Percentiles rank a stretch among this genome's conserved stretches.
Evolutionary conservation across 345 rosid species (phyloP).

Genomic region (Citrus cavaleriei): DNA sequence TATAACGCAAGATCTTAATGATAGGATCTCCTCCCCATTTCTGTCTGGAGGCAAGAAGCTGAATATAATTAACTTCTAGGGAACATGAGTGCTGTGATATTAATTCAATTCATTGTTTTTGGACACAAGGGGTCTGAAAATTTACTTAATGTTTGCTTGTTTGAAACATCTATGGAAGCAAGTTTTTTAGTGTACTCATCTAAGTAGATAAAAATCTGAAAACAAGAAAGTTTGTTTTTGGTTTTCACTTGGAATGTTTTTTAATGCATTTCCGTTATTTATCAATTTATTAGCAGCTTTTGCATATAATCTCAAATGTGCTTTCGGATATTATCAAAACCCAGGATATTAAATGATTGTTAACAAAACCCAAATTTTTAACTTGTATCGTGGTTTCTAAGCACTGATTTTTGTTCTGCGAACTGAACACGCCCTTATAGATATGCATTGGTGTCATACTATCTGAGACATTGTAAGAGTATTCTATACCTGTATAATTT

Average conservation of each 20-base stretch:
- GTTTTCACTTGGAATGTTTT: neutral
- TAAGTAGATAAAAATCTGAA: neutral
- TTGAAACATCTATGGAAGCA: neutral
- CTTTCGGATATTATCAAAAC: neutral
- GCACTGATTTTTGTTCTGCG: too few relatives aligned
- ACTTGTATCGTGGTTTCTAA: neutral
- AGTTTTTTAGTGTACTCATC: neutral
- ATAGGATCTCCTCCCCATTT: neutral
- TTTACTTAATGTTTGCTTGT: neutral
- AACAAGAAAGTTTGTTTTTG: neutral
- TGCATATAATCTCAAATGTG: neutral
- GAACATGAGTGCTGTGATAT: neutral
- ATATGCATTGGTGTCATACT: too few relatives aligned
- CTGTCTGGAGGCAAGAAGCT: neutral
- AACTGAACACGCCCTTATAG: neutral
- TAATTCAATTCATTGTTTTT: neutral
- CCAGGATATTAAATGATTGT: neutral
- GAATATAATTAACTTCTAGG: neutral
- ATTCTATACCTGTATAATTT: neutral
- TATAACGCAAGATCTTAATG: neutral
- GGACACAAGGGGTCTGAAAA: neutral
- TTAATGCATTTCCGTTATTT: neutral
- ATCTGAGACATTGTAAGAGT: neutral
- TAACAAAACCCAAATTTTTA: neutral
- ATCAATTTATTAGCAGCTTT: neutral